Base-by-base conservation (phyloP, 2,329 filamentous ascomycete genomes). In the Sporothrix mexicana region DNA sequence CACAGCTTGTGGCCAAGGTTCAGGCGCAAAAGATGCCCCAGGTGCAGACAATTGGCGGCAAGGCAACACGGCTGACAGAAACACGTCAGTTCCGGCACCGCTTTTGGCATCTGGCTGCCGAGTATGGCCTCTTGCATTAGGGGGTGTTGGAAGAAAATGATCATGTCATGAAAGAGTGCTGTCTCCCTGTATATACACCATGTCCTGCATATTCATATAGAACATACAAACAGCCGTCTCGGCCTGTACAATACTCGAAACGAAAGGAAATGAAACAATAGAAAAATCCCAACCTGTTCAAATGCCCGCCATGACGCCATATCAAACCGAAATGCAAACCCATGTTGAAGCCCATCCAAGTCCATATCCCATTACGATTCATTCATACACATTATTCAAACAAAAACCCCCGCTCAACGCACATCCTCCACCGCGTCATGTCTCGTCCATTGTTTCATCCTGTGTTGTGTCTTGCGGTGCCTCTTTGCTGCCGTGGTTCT, bases 31-130 rank as follows among this genome's bases (percentile, higher is more conserved):
- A 77, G 49, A 72, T 69, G 59, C 9, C 53, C 51, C 53, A 59
- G n/a, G 76, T 73, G 55, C 70, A 62, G n/a, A 72, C 74, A 51
- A 55, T 69, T 10, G 72, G 74, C 9, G 77, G 76, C 57, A 55
- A 72, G 51, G 59, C 74, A 70, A 73, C n/a, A 25, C 49, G 66
- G 67, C 47, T 57, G 70, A 69, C 49, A 64, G 70, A 74, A 25
- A 66, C 70, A 43, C 79, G 84, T 73, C 83, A 82, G 72, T 87
- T 84, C 83, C 82, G 77, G 59, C 86, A 88, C 73, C 80, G 82
- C 70, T 87, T 88, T 75, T 88, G 86, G 86, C 82, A 80, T 73
- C 72, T 85, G 67, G 86, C 85, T 17, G 77, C 79, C 73, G 79
- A 83, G 51, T 78, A 83, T 45, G 80, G 82, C 0, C 75, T 87